Base-by-base conservation (phyloP, 768 basidiomycete species). In the Leucocoprinus birnbaumii region DNA sequence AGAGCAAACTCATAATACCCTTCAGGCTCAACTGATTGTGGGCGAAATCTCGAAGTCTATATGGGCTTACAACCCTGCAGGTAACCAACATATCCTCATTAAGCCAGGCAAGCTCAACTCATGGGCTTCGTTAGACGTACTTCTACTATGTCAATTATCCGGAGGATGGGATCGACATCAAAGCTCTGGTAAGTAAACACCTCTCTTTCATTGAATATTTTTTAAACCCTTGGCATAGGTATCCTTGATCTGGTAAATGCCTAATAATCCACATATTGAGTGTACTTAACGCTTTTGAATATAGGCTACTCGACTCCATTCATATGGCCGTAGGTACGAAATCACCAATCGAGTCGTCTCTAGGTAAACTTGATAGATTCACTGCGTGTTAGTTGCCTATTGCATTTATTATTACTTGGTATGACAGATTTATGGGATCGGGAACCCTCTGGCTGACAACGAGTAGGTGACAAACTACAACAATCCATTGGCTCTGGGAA, bases 361-460 rank as follows among this genome's bases (percentile, higher is more conserved):
- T 24, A 27, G 27, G 4, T 11, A 10, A n/a, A n/a, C n/a, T 21
- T 27, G 7, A 49, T 42, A 34, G n/a, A 18, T 42, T 50, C 31
- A 43, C 16, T 18, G 10, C 37, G 44, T 34, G 22, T 26, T 51
- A 73, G 70, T 69, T 25, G 62, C 66, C 3, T 51, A 64, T 43
- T 61, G 65, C 52, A 68, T 76, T 51, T 76, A 78, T 58, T 63
- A 70, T 58, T 76, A 78, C 58, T 63, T 76, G 37, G 72, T 71
- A 46, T 22, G 68, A 58, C 47, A 16, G 14, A 2, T 16, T 3
- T 19, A 48, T 24, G 18, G 27, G 16, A 1, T 2, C 6, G 21
- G n/a, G 19, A 26, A 26, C 26, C 16, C 4, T 38, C 22, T 18
- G 14, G 35, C 31, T 38, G 18, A 21, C 19, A 22, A 18, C 43